A percentile compares a stretch with the other conserved stretches of the same genome.
Evolutionary conservation across 2,329 filamentous ascomycete genomes (phyloP).

Genomic region (Clarireedia hainanense): DNA sequence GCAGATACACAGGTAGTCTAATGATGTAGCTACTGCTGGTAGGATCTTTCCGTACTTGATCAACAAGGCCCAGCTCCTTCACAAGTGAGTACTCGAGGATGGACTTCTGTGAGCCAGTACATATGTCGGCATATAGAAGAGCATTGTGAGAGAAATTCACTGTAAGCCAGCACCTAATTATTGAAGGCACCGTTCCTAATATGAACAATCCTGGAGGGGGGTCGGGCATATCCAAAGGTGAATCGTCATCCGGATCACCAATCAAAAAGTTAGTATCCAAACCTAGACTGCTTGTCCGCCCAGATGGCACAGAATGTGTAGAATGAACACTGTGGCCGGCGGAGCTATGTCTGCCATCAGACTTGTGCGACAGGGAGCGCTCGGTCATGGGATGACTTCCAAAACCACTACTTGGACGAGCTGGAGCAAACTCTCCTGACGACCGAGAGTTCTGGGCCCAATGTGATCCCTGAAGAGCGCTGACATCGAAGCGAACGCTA

Average conservation of each 20-base stretch:
- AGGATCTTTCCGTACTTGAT: constrained; percentile 56
- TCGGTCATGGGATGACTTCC: constrained; percentile 78
- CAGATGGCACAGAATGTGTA: constrained; percentile 64
- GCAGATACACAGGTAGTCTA: constrained; percentile 77
- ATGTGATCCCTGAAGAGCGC: constrained; percentile 77
- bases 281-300: constrained; percentile 80
- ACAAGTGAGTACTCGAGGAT: constrained; percentile 70
- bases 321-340: constrained; percentile 73
- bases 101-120: constrained; percentile 84
- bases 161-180: constrained; percentile 92
- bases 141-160: constrained; percentile 84
- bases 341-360: constrained; percentile 89
- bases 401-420: constrained; percentile 71
- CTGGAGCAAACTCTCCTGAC: constrained; percentile 72
- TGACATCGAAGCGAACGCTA: constrained; percentile 96
- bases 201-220: constrained; percentile 80
- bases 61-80: constrained; percentile 62
- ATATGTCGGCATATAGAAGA: constrained; percentile 84
- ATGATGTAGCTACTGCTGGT: constrained; percentile 57
- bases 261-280: constrained; percentile 65
- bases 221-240: constrained; percentile 62
- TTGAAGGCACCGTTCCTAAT: constrained; percentile 82
- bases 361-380: constrained; percentile 87
- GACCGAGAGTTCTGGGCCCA: constrained; percentile 79
- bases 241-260: constrained; percentile 56